Conservation (phyloP, 2,329 filamentous ascomycete species). For the Botrytis squamosa region DNA sequence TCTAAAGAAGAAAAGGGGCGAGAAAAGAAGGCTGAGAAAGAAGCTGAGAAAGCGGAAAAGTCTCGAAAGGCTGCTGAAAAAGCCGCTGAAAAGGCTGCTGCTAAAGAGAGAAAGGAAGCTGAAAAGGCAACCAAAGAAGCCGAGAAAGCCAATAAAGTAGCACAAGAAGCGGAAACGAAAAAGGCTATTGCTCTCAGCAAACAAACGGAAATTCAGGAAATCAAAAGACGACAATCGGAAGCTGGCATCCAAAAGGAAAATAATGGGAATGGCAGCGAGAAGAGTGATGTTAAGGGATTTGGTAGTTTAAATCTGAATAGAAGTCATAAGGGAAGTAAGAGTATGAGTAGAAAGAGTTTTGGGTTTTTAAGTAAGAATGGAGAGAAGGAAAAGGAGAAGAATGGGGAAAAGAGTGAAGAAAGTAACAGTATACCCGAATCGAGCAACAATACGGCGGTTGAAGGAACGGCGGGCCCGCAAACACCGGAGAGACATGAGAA, state of each 20-base stretch:
- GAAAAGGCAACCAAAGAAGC: slow-evolving; percentile 18
- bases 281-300: slow-evolving; percentile 41
- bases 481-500: slow-evolving; percentile 48
- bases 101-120: slow-evolving; percentile 15
- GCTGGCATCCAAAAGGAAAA: slow-evolving; percentile 9
- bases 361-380: slow-evolving; percentile 53
- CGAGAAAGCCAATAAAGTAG: slow-evolving; percentile 11
- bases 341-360: slow-evolving; percentile 72
- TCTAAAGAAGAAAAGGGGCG: slow-evolving; percentile 62
- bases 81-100: slow-evolving; percentile 45
- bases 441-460: slow-evolving; percentile 28
- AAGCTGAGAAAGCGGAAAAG: slow-evolving; percentile 50
- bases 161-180: slow-evolving; percentile 13
- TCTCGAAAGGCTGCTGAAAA: slow-evolving; percentile 39
- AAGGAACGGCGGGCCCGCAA: slow-evolving; percentile 33
- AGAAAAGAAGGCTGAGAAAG: slow-evolving; percentile 67
- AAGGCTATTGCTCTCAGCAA: slow-evolving; percentile 15
- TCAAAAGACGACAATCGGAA: slow-evolving; percentile 10
- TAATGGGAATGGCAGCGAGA: slow-evolving; percentile 28
- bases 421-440: slow-evolving; percentile 24
- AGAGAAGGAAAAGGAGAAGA: slow-evolving; percentile 29
- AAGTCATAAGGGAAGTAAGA: slow-evolving; percentile 71
- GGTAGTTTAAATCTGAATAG: slow-evolving; percentile 42
- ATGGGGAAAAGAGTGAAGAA: neutral
- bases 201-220: slow-evolving; percentile 12